These are phyloP conservation scores for Pleurotus salmoneostramineus DNA, from an alignment of 768 basidiomycete genomes.

Conservation along the genomic window DNA sequence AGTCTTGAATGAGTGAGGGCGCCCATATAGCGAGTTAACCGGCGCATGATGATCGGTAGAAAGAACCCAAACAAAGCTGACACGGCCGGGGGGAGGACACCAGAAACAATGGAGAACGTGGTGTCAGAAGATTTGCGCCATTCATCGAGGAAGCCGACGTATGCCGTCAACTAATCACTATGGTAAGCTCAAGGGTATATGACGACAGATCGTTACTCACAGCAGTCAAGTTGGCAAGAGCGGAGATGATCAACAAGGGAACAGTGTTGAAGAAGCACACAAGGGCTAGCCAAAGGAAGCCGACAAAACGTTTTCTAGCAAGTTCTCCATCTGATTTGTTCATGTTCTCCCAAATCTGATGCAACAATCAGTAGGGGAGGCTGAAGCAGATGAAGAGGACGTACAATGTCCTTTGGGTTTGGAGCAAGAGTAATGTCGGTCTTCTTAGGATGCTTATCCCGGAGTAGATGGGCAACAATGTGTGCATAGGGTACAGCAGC, in stretches of 20 bases:
- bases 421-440: slow-evolving; percentile 73
- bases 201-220: slow-evolving; percentile 34
- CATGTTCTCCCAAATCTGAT: slow-evolving; percentile 89
- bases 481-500: slow-evolving; percentile 87
- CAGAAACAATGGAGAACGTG: slow-evolving; percentile 83
- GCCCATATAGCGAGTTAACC: slow-evolving; percentile 71
- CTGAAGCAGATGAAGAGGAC: slow-evolving; percentile 15
- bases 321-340: slow-evolving; percentile 66
- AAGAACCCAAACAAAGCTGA: slow-evolving; percentile 88
- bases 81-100: slow-evolving; percentile 88
- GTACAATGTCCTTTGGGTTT: slow-evolving; percentile 84
- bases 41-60: slow-evolving; percentile 89
- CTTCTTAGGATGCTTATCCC: slow-evolving; percentile 68
- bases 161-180: slow-evolving; percentile 47
- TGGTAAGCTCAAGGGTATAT: slow-evolving; percentile 7
- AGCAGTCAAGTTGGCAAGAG: slow-evolving; percentile 85
- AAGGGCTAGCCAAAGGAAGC: slow-evolving; percentile 71
- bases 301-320: slow-evolving; percentile 61
- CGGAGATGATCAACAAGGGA: slow-evolving; percentile 85
- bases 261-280: slow-evolving; percentile 96
- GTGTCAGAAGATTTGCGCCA: slow-evolving; percentile 64
- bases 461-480: slow-evolving; percentile 70
- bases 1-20: slow-evolving; percentile 71
- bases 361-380: not conserved
- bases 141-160: slow-evolving; percentile 67